Evolutionary conservation across 306 rosid genomes (phyloP), one percentile per base, ranked within the genome.

Genomic region (Cucumis cinereus): DNA sequence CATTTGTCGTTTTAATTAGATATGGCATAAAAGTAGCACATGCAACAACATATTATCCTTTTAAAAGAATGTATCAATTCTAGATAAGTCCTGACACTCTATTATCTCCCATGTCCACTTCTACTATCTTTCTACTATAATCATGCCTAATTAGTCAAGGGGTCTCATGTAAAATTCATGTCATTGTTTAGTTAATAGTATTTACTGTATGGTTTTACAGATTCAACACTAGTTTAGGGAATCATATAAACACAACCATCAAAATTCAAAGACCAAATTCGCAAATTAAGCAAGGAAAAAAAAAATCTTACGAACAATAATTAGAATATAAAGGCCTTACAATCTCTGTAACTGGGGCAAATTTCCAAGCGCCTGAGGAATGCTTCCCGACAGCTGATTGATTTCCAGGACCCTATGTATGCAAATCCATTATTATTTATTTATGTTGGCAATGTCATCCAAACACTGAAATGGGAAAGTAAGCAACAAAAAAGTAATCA

Each of bases 361-460:
- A 71, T 78, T 80, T 52, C 98, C 97, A 80, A 93, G 92, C 75
- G 86, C 74, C 3, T 69, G 43, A 53, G 98, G 96, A 58, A 93
- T 87, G 56, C 20, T 17, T 76, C 87, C 96, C n/a, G 98, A 91
- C 6, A 91, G 80, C 19, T 77, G 85, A 86, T 93, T 93, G 79
- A 76, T 77, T 74, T 85, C 93, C 9, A 93, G 14, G 26, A 28
- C 82, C 83, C 98, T 93, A 38, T n/a, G 24, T 59, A 68, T 12
- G 55, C 26, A 43, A 69, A 69, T 13, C 6, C 14, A 22, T 3
- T 41, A 30, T 13, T 43, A 7, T 41, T 41, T 41, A 41, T 41
- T 9, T 41, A 7, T 23, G n/a, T 69, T 22, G 50, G 56, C 28
- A 69, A 40, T 14, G 23, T 59, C 52, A 76, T 40, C 41, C 55